Evolutionary conservation across 1,284 basidiomycete genomes (phyloP).

Genomic region (Cryptococcus sp.): DNA sequence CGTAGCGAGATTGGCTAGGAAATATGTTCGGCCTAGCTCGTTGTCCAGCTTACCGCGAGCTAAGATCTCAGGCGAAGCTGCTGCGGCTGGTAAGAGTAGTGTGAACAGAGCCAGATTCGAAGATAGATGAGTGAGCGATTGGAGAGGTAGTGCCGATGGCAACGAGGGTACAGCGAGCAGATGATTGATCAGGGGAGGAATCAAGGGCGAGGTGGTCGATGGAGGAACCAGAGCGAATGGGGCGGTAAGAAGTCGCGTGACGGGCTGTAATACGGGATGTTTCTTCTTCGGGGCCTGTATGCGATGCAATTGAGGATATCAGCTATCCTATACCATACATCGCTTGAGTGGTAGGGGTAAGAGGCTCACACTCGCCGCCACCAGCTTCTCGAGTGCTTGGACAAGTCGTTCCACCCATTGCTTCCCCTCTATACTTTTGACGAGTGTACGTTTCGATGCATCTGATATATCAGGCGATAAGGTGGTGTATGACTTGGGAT

Average conservation of each 20-base stretch:
- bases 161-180: slow-evolving; percentile 49
- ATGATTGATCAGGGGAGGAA: slow-evolving; percentile 37
- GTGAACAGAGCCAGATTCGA: slow-evolving; percentile 43
- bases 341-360: neutral
- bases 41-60: slow-evolving; percentile 24
- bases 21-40: slow-evolving; percentile 47
- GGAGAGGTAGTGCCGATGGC: slow-evolving; percentile 45
- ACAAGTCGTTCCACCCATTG: slow-evolving; percentile 42
- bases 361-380: slow-evolving; percentile 35
- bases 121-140: slow-evolving; percentile 46
- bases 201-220: slow-evolving; percentile 18
- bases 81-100: slow-evolving; percentile 39
- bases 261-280: slow-evolving; percentile 35
- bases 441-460: slow-evolving; percentile 13
- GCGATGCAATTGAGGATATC: no score
- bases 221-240: slow-evolving; percentile 29
- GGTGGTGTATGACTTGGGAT: slow-evolving; percentile 17
- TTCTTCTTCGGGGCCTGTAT: slow-evolving; percentile 44
- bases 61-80: slow-evolving; percentile 26
- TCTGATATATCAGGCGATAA: slow-evolving; percentile 1
- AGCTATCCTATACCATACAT: neutral
- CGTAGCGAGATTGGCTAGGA: slow-evolving; percentile 52
- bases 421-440: slow-evolving; percentile 13
- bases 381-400: slow-evolving; percentile 28
- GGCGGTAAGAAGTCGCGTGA: slow-evolving; percentile 42